Base-by-base conservation (phyloP, 2,329 filamentous ascomycete genomes). In the Colletotrichum sojae region DNA sequence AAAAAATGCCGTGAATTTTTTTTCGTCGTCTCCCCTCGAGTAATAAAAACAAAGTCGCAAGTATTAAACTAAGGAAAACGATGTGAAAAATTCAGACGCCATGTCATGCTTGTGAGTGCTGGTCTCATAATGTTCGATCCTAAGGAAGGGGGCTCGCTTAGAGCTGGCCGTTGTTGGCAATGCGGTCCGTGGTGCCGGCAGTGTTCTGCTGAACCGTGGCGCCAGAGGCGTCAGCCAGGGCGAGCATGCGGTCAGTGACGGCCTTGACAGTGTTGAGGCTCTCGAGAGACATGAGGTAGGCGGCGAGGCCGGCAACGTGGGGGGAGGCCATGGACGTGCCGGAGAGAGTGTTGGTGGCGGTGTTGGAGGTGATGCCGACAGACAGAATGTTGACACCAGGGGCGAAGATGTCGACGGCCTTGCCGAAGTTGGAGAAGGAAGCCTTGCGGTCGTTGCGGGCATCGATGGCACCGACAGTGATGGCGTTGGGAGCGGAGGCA, bases 321-420 rank as follows among this genome's bases (percentile, higher is more conserved):
- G 91, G 91, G 13, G 86, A 86, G 27, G 91, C 90, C 90, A 91
- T 92, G 71, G 85, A 87, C 70, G 88, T 89, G 60, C 87, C 88
- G 73, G 83, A 86, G 55, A 89, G 79, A 18, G 76, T 77, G 43
- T 78, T 78, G 57, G 80, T 84, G 70, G 78, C 83, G 20, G 78
- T 85, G 73, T 86, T 78, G 71, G 75, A 83, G n/a, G 75, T 71
- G 77, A 88, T 88, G 62, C 86, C 85, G 48, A 85, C 85, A 71
- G 84, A 87, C 63, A 84, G 77, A 31, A 90, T 82, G 57, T 84
- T 72, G 60, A 89, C 86, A 56, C 88, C 88, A 3, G 87, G 86
- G 15, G 84, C 88, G 71, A 85, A 89, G 73, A 90, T 78, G 73
- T 88, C 85, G 69, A 90, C 86, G 18, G 73, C 67, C 0, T 71